These are phyloP conservation scores for Ocimum tenuiflorum DNA, from an alignment of 257 asterid genomes.

Conservation along the genomic window DNA sequence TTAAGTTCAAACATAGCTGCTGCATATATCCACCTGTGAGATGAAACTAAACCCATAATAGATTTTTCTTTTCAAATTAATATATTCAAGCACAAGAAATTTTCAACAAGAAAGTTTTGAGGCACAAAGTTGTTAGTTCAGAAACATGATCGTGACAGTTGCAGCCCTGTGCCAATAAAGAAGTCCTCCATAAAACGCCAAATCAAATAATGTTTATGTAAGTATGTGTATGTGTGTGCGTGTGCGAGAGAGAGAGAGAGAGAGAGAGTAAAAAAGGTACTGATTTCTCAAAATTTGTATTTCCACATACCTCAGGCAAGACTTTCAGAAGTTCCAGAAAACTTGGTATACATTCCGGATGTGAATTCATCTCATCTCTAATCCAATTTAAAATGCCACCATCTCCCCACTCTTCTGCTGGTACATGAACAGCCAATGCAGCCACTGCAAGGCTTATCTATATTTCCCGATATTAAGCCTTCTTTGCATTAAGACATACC, in stretches of 20 bases:
- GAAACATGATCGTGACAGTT: background rate
- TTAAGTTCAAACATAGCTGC: slow-evolving; percentile 10
- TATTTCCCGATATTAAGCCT: slow-evolving; percentile 43
- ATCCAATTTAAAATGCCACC: slow-evolving; percentile 90
- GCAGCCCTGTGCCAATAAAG: background rate
- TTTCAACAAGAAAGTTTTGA: background rate
- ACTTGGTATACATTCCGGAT: slow-evolving; percentile 84
- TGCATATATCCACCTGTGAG: background rate
- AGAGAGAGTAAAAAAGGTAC: too few species aligned
- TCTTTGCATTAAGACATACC: slow-evolving; percentile 18
- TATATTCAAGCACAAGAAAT: background rate
- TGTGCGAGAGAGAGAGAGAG: background rate
- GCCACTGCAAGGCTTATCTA: slow-evolving; percentile 99
- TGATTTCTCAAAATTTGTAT: too few species aligned
- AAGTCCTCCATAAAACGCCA: background rate
- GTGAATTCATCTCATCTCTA: slow-evolving; percentile 81
- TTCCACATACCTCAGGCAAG: slow-evolving; percentile 75
- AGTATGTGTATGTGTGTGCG: background rate
- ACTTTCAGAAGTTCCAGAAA: slow-evolving; percentile 95
- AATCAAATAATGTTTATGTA: background rate
- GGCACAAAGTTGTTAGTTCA: background rate
- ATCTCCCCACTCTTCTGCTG: slow-evolving; percentile 93
- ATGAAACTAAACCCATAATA: background rate
- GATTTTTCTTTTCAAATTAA: background rate
- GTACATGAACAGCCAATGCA: slow-evolving; percentile 95